Evolutionary conservation across 1,139 yeast species (phyloP).

Genomic region (Saccharomycopsis hybrid): DNA sequence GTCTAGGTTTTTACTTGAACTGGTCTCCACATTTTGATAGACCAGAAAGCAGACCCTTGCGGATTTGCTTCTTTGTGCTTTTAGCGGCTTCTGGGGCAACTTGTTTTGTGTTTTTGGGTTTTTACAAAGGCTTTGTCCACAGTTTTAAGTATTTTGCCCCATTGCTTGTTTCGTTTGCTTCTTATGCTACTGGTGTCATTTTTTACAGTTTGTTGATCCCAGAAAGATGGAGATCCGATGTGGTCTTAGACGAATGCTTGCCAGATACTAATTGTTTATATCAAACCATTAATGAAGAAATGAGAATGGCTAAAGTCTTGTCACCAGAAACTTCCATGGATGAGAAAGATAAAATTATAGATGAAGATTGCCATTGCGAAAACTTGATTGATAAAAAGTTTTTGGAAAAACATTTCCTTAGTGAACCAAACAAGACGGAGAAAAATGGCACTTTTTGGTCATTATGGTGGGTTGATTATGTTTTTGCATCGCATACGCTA

Average conservation of each 20-base stretch:
- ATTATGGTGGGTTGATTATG: slow-evolving; percentile 81
- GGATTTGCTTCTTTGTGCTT: slow-evolving; percentile 79
- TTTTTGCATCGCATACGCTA: slow-evolving; percentile 73
- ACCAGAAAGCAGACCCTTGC: slow-evolving; percentile 73
- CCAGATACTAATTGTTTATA: slow-evolving; percentile 24
- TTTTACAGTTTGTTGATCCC: slow-evolving; percentile 88
- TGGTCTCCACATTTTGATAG: slow-evolving; percentile 89
- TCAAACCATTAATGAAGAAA: slow-evolving; percentile 12
- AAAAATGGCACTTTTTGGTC: slow-evolving; percentile 47
- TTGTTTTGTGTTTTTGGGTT: slow-evolving; percentile 53
- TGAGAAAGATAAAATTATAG: slow-evolving; percentile 27
- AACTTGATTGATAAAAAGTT: slow-evolving; percentile 31
- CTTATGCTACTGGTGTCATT: slow-evolving; percentile 78
- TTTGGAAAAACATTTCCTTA: slow-evolving; percentile 49
- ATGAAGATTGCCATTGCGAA: slow-evolving; percentile 27
- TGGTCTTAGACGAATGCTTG: slow-evolving; percentile 29
- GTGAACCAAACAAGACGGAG: slow-evolving; percentile 40
- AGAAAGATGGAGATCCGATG: slow-evolving; percentile 76
- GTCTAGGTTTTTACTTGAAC: slow-evolving; percentile 68
- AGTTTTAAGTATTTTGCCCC: slow-evolving; percentile 56
- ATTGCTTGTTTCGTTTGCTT: slow-evolving; percentile 54
- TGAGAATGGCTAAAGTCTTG: background rate
- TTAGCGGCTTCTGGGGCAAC: slow-evolving; percentile 71
- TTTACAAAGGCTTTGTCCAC: slow-evolving; percentile 48
- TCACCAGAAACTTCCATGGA: background rate